Evolutionary conservation across 768 basidiomycete species (phyloP), one percentile per base, ranked within the genome.

Genomic region (Omphalotus guepiniiformis): DNA sequence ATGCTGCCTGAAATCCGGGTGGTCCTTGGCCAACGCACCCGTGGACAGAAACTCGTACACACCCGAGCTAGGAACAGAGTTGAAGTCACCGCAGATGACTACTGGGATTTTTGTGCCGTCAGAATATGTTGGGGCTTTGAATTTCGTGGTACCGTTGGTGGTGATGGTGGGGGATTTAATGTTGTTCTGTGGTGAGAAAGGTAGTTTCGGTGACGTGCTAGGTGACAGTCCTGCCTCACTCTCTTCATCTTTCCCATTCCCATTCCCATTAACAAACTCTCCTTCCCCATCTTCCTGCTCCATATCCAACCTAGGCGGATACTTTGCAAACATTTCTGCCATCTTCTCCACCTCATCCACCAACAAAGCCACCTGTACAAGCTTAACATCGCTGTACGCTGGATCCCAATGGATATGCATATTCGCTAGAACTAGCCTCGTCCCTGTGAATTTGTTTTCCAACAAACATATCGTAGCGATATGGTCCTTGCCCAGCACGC

Each of bases 381-480:
- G 81, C 70, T 99, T 99, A 70, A 99, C 96, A 63, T 99, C 96
- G 42, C 90, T 73, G 70, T 82, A 96, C 41, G 79, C 78, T 11
- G 88, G 90, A 63, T 97, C 88, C 95, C 95, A 98, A 56, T 85
- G 80, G 48, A 97, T 80, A 63, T 99, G 96, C 5, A 83, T 80
- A 63, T 98, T 97, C 30, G 87, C 86, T 44, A 97, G 78, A 58
- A 98, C 79, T 48, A 96, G 69, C 13, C 95, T 83, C 11, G 93
- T 84, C 34, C 93, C 93, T 0, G 93, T 90, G 32, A 80, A 76
- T 51, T 79, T 80, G 66, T 88, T 86, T 71, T 99, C 96, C 60
- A 98, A 75, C 25, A 92, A 76, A 56, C 83, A 82, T 48, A 94
- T 73, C 53, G 93, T 82, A 38, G 93, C 93, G 53, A 98, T 89